These are phyloP conservation scores for Hortaea werneckii DNA, from an alignment of 2,329 filamentous ascomycete species.

Conservation along the genomic window DNA sequence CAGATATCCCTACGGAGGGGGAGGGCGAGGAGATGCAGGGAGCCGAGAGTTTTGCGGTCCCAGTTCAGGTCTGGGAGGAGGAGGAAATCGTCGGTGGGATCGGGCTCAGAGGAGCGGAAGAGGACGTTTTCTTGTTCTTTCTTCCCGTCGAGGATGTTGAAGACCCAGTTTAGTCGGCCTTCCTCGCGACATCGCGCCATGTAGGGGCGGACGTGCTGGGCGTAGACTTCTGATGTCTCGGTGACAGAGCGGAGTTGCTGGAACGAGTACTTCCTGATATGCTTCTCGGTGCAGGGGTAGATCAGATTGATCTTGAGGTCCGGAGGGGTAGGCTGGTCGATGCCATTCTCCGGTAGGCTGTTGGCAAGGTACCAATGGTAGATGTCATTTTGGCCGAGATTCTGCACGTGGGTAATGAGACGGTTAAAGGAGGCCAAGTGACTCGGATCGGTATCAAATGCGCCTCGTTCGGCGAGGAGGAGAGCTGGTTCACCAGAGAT, in stretches of 20 bases:
- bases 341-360: slow-evolving; percentile 29
- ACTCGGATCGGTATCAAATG: slow-evolving; percentile 58
- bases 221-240: slow-evolving; percentile 77
- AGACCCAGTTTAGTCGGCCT: slow-evolving; percentile 84
- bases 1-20: slow-evolving; percentile 87
- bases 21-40: slow-evolving; percentile 72
- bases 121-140: slow-evolving; percentile 91
- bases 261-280: slow-evolving; percentile 81
- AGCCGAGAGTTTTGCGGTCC: slow-evolving; percentile 78
- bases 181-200: slow-evolving; percentile 68
- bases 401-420: slow-evolving; percentile 61
- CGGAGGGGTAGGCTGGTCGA: slow-evolving; percentile 37
- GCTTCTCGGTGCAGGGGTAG: slow-evolving; percentile 79
- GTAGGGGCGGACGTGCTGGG: slow-evolving; percentile 59
- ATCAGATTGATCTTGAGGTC: slow-evolving; percentile 93
- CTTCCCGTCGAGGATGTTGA: slow-evolving; percentile 85
- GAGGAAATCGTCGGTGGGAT: slow-evolving; percentile 22
- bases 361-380: slow-evolving; percentile 90
- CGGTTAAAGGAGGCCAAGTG: slow-evolving; percentile 57
- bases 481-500: slow-evolving; percentile 66
- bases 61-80: slow-evolving; percentile 54
- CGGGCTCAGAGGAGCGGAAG: slow-evolving; percentile 42
- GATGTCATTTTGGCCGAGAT: slow-evolving; percentile 89
- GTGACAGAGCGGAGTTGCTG: slow-evolving; percentile 73
- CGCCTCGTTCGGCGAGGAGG: slow-evolving; percentile 74